Evolutionary conservation across 2,329 filamentous ascomycete species (phyloP), one percentile per base, ranked within the genome.

Genomic region (Aspergillus sp.): DNA sequence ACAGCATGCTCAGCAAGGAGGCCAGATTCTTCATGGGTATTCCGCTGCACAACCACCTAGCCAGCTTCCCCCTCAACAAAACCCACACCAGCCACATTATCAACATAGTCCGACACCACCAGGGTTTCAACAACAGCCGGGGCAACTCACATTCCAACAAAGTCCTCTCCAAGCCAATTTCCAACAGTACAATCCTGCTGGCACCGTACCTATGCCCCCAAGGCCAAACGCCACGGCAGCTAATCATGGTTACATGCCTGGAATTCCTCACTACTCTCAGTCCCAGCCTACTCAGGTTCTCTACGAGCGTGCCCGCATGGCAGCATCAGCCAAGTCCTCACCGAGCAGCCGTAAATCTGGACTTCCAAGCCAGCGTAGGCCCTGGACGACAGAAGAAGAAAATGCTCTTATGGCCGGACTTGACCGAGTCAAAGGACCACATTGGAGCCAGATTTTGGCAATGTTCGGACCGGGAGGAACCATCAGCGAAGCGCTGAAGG

Each of bases 371-470:
- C 75, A 78, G 55, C 79, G 90, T 29, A 79, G 90, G 27, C 88
- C 90, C 0, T 95, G 90, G 90, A 88, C 85, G 1, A 83, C 86
- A 4, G 88, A 93, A 50, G 90, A 95, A 66, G 90, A 95, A 61
- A 89, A 90, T 64, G 89, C 90, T 0, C 74, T 95, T 12, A 91
- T 95, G 85, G 81, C 86, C 39, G 90, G 90, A 1, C 78, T 95
- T 4, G 90, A 94, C 59, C 82, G 86, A 62, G 90, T 95, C 37
- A 90, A 90, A 61, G 90, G 90, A 0, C 90, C 90, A 12, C 89
- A 95, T 58, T 95, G 90, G 90, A 91, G 87, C 54, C 89, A 95
- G 61, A 95, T 95, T 37, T 73, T 95, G 9, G 84, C 84, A 2
- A 77, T 95, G 34, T 95, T 91, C 61, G 90, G 90, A 0, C 78